A percentile compares a stretch with the other conserved stretches of the same genome.
Evolutionary conservation across 257 asterid species (phyloP).

Genomic region (Nicotiana undulata): DNA sequence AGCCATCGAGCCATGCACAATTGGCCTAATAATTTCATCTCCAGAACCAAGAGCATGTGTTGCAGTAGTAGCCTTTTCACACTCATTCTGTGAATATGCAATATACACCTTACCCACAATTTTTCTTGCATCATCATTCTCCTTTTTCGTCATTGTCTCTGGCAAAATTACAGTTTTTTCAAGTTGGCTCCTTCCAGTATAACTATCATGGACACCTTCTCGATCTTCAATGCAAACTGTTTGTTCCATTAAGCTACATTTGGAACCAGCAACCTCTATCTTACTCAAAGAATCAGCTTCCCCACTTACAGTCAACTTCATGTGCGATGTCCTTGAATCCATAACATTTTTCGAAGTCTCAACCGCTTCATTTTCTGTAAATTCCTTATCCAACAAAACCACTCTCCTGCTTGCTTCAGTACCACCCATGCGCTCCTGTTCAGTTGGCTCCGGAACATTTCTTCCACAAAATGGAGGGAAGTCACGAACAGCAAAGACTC

Average conservation of each 20-base stretch:
- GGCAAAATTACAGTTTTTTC: neutral
- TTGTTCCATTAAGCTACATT: neutral
- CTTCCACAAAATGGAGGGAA: constrained; percentile 72
- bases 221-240: constrained; percentile 7
- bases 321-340: constrained; percentile 11
- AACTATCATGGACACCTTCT: neutral
- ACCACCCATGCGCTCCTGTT: constrained; percentile 17
- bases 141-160: constrained; percentile 1
- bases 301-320: neutral
- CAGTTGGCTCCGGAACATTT: constrained; percentile 21
- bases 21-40: constrained; percentile 7
- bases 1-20: constrained; percentile 46
- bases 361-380: constrained; percentile 6
- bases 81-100: constrained; percentile 17
- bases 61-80: constrained; percentile 22
- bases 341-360: constrained; percentile 14
- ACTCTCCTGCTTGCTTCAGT: neutral
- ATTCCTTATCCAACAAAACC: constrained; percentile 12
- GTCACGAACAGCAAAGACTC: constrained; percentile 68
- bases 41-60: neutral
- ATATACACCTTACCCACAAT: constrained; percentile 4
- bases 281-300: neutral
- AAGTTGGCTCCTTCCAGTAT: neutral
- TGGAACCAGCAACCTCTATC: neutral
- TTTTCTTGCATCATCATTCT: neutral